Evolutionary conservation across 495 filamentous ascomycete genomes (phyloP), one percentile per base, ranked within the genome.

Genomic region (Neurospora sp.): DNA sequence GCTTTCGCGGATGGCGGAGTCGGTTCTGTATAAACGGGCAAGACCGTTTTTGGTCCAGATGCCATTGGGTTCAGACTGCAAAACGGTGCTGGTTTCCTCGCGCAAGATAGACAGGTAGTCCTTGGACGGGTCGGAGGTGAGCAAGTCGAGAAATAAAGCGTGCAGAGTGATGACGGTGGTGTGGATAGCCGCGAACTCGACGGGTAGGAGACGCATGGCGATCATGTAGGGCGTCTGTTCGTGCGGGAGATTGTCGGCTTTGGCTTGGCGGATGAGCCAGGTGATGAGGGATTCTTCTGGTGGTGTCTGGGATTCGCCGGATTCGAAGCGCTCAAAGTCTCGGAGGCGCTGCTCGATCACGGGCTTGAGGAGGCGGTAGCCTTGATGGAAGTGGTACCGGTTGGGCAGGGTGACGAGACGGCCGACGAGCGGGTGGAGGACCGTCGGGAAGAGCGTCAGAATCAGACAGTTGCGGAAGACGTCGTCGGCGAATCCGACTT

Each of bases 121-220:
- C 16, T 73, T 69, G 3, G 72, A 3, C 0, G 81, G 79, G 40
- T 82, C 83, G 0, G 83, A 79, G 5, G 78, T 75, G 38, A 86
- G 65, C 2, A 87, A 75, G 44, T 87, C 85, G 22, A 86, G 78
- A 5, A 86, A 31, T 22, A 84, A 76, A 70, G 80, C 81, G 41
- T 82, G 82, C 14, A 81, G 78, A 1, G 81, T 80, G n/a, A 86
- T 74, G 53, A 79, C 81, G 16, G 85, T 85, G 10, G 85, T 85
- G 76, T 87, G 83, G 41, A 86, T 84, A 3, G 82, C 79, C 3
- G 81, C 85, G 68, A 86, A 85, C 74, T 86, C 82, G 10, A 85
- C 71, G 0, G 80, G 78, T 9, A 83, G 76, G 2, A 86, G 74
- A 16, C 83, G 79, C 72, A 81, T 79, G 20, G 77, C 79, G 20